Conservation (phyloP, 306 rosid species). For the Vigna nakashimae region DNA sequence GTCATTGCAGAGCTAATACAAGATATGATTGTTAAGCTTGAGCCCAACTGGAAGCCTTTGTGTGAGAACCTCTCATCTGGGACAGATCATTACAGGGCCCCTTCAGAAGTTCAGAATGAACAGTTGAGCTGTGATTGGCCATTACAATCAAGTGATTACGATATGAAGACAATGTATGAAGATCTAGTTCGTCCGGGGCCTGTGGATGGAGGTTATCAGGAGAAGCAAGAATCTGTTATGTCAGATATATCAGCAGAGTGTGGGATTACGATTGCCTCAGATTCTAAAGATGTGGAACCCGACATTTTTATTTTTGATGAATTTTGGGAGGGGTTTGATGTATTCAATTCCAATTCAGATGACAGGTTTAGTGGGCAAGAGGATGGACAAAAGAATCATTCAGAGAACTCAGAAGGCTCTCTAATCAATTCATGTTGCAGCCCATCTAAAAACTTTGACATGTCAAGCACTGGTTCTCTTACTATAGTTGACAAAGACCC, state of each 20-base stretch:
- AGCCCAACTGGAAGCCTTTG: slow-evolving; percentile 65
- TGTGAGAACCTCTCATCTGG: slow-evolving; percentile 47
- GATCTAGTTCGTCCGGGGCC: slow-evolving; percentile 39
- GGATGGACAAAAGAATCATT: slow-evolving; percentile 42
- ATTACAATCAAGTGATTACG: slow-evolving; percentile 35
- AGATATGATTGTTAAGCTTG: slow-evolving; percentile 61
- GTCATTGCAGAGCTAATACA: slow-evolving; percentile 74
- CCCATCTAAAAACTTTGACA: slow-evolving; percentile 43
- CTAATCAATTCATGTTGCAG: slow-evolving; percentile 41
- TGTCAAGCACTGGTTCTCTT: slow-evolving; percentile 55
- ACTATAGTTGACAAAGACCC: slow-evolving; percentile 49
- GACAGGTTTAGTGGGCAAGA: slow-evolving; percentile 43
- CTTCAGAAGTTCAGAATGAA: slow-evolving; percentile 41
- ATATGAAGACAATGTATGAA: slow-evolving; percentile 35
- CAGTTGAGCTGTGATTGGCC: slow-evolving; percentile 45
- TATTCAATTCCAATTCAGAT: slow-evolving; percentile 46
- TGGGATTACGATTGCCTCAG: slow-evolving; percentile 41
- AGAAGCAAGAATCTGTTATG: slow-evolving; percentile 55
- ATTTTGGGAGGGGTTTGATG: slow-evolving; percentile 43
- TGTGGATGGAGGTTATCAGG: slow-evolving; percentile 55
- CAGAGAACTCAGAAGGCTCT: slow-evolving; percentile 50
- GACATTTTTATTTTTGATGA: slow-evolving; percentile 52
- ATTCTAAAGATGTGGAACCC: slow-evolving; percentile 42
- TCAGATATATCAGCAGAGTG: slow-evolving; percentile 65
- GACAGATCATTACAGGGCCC: slow-evolving; percentile 38